phyloP scores from a whole-genome alignment of 129 eudicot genomes.

The Calendula officinalis region DNA sequence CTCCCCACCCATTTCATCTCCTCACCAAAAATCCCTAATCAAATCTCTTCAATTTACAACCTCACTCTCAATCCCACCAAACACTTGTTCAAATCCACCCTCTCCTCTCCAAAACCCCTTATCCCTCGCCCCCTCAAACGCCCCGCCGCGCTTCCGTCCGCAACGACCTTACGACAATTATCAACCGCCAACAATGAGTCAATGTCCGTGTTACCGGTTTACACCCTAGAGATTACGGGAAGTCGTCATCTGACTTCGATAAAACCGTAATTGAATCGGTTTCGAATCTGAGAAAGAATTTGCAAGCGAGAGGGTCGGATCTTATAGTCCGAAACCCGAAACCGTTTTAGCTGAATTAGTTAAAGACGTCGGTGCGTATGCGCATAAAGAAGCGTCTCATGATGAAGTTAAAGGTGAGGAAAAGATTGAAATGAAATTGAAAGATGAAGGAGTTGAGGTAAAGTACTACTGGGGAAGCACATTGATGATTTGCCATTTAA shows the following conservation, averaged over 20 bases:
- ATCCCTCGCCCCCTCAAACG: slow-evolving; percentile 66
- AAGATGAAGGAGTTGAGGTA: slow-evolving; percentile 84
- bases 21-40: slow-evolving; percentile 54
- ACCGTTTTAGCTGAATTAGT: slow-evolving; percentile 77
- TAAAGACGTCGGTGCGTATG: slow-evolving; percentile 78
- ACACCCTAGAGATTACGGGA: slow-evolving; percentile 86
- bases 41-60: slow-evolving; percentile 41
- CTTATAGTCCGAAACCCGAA: slow-evolving; percentile 69
- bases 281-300: slow-evolving; percentile 54
- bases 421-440: slow-evolving; percentile 57
- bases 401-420: slow-evolving; percentile 86
- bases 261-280: slow-evolving; percentile 81
- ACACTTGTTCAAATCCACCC: slow-evolving; percentile 48
- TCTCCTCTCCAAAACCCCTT: slow-evolving; percentile 67
- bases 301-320: slow-evolving; percentile 75
- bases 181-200: slow-evolving; percentile 74
- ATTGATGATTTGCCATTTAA: slow-evolving; percentile 83
- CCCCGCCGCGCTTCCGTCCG: slow-evolving; percentile 69
- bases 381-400: slow-evolving; percentile 70
- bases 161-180: slow-evolving; percentile 85
- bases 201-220: slow-evolving; percentile 67
- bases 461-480: slow-evolving; percentile 98
- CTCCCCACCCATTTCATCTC: slow-evolving; percentile 38
- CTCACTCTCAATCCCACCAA: slow-evolving; percentile 40
- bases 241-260: slow-evolving; percentile 79